Evolutionary conservation across 2,329 filamentous ascomycete species (phyloP).

Genomic region (Bipolaris bicolor): DNA sequence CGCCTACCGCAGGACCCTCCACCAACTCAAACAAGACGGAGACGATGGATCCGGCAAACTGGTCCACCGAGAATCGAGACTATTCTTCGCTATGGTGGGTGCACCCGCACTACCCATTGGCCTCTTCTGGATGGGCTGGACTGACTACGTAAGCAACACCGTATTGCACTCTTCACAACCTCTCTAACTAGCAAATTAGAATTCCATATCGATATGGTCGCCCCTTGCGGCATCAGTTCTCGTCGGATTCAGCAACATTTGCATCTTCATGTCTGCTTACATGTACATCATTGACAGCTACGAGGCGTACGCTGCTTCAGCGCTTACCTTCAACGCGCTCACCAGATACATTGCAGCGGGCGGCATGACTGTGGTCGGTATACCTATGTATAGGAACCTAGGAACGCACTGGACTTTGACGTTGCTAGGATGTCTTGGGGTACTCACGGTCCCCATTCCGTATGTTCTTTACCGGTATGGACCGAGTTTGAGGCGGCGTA

Average conservation of each 20-base stretch:
- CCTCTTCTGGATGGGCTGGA: conserved; percentile 67
- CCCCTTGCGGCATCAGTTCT: conserved; percentile 55
- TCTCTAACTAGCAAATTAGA: background rate
- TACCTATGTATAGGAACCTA: conserved; percentile 50
- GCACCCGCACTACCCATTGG: conserved; percentile 58
- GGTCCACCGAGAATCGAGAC: conserved; percentile 60
- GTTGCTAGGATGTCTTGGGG: conserved; percentile 42
- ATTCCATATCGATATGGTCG: conserved; percentile 10
- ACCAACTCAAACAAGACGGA: conserved; percentile 41
- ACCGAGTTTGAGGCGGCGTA: conserved; percentile 14
- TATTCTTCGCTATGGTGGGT: conserved; percentile 60
- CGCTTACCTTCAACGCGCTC: conserved; percentile 52
- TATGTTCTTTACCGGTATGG: conserved; percentile 55
- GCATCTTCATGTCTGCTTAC: conserved; percentile 56
- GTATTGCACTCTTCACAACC: background rate
- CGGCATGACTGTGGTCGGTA: conserved; percentile 49
- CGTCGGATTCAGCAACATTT: conserved; percentile 8
- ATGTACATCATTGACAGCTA: conserved; percentile 66
- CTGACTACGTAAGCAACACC: conserved; percentile 40
- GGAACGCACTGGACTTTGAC: conserved; percentile 45
- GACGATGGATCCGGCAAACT: conserved; percentile 45
- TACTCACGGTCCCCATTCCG: conserved; percentile 48
- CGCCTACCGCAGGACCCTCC: conserved; percentile 42
- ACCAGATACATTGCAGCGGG: conserved; percentile 51
- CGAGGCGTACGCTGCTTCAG: conserved; percentile 59